Base-by-base conservation (phyloP, 2,329 filamentous ascomycete species). In the Xylariaceae sp. region DNA sequence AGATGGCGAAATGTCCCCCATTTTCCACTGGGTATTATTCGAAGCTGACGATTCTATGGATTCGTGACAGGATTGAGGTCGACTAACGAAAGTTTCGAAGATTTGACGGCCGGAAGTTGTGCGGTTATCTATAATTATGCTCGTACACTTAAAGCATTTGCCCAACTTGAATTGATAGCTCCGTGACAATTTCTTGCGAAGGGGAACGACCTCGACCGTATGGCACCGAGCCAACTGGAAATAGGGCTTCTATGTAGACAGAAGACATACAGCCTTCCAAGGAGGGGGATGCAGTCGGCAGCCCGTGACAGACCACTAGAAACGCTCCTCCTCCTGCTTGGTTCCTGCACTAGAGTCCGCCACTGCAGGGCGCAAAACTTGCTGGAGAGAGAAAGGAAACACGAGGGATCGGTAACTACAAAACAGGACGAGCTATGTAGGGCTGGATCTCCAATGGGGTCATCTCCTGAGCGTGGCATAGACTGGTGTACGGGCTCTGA, bases 1-100 rank as follows among this genome's bases (percentile, higher is more conserved):
- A 29, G 67, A 59, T 52, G 65, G 55, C 54, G 64, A 61, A 60
- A 63, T 58, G 65, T 71, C 69, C 64, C 69, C 68, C 71, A 73
- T 72, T 65, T 62, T 58, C 56, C 49, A 52, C 54, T 18, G 19
- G 16, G n/a, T 6, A 12, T 19, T 16, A 26, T 56, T 55, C 37
- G 48, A 52, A 47, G 21, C 8, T 26, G 36, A 36, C 5, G 37
- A 18, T 43, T 43, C 46, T 12, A 30, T 32, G 22, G 40, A 44
- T 48, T 50, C 40, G 54, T 32, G 41, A 29, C 30, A 16, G 47
- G 32, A 44, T 54, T 34, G 51, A 42, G 43, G 49, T 55, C 39
- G 50, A 30, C 34, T 43, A 21, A 43, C 32, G 30, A 12, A 41
- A 21, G 21, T 19, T 45, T 39, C 48, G 53, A 39, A 34, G 53